These are phyloP conservation scores for Annulohypoxylon bovei DNA, from an alignment of 495 filamentous ascomycete genomes.

Conservation along the genomic window DNA sequence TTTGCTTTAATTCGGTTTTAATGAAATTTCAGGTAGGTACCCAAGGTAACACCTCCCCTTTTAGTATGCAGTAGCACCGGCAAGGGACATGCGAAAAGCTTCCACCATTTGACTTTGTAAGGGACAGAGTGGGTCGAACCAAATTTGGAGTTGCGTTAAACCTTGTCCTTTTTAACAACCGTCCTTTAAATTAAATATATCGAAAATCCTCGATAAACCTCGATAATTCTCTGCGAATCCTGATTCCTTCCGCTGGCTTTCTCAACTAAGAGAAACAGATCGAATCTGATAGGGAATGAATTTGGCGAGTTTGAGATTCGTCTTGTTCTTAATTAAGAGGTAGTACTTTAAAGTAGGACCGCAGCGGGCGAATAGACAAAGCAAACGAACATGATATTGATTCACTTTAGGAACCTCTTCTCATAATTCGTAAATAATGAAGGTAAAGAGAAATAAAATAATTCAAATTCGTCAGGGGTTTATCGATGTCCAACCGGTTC, in stretches of 20 bases:
- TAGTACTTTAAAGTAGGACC: constrained; percentile 2
- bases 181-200: neutral
- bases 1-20: neutral
- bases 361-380: neutral
- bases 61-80: constrained; percentile 27
- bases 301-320: neutral
- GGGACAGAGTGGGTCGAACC: constrained; percentile 29
- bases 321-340: neutral
- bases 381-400: neutral
- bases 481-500: constrained; percentile 30
- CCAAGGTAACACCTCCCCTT: constrained; percentile 22
- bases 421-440: constrained; percentile 9
- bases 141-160: constrained; percentile 11
- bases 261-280: neutral
- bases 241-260: neutral
- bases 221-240: constrained; percentile 21
- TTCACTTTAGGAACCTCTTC: neutral
- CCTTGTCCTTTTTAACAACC: constrained; percentile 11
- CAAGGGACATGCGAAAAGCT: constrained; percentile 26
- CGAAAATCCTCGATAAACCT: constrained; percentile 9
- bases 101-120: constrained; percentile 30
- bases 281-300: neutral
- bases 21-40: constrained; percentile 32
- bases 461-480: neutral
- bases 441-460: constrained; percentile 10